Percentiles rank a stretch among this genome's conserved stretches.
These are phyloP conservation scores for Vanrija sp. DNA, from an alignment of 1,284 basidiomycete species.

Conservation along the genomic window DNA sequence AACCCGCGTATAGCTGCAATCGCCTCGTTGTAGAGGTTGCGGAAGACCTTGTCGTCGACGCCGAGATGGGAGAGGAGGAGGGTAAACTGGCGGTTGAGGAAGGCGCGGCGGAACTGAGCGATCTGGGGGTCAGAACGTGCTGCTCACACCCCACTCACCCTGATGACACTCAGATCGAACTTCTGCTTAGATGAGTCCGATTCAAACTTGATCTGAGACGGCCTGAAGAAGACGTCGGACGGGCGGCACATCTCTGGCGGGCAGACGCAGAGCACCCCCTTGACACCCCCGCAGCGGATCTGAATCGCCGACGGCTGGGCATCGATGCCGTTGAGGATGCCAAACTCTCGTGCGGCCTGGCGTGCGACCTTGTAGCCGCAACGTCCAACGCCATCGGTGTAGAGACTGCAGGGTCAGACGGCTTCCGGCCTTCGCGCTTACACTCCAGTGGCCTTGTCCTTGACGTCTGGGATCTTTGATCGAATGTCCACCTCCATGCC, in stretches of 20 bases:
- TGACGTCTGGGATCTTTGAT: slow-evolving; percentile 12
- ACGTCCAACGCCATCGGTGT: slow-evolving; percentile 29
- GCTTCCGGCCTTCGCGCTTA: neutral
- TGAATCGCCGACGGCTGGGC: slow-evolving; percentile 26
- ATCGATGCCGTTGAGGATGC: slow-evolving; percentile 6
- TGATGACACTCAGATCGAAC: slow-evolving; percentile 15
- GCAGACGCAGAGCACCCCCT: slow-evolving; percentile 28
- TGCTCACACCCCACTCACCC: slow-evolving; percentile 4
- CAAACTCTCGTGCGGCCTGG: slow-evolving; percentile 19
- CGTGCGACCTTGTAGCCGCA: slow-evolving; percentile 18
- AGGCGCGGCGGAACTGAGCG: slow-evolving; percentile 20
- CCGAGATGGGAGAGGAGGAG: slow-evolving; percentile 24
- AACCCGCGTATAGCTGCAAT: slow-evolving; percentile 14
- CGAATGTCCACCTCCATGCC: slow-evolving; percentile 7
- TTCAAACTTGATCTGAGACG: slow-evolving; percentile 25
- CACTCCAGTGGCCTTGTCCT: neutral
- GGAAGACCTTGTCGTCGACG: slow-evolving; percentile 14
- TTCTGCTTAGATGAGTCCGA: slow-evolving; percentile 13
- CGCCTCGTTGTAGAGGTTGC: slow-evolving; percentile 11
- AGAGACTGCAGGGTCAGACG: slow-evolving; percentile 3
- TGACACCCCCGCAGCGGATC: slow-evolving; percentile 28
- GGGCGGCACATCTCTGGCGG: slow-evolving; percentile 11
- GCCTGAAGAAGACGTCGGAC: slow-evolving; percentile 17
- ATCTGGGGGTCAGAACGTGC: slow-evolving; percentile 11
- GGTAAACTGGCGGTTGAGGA: slow-evolving; percentile 28